These are phyloP conservation scores for Claviceps sorghi DNA, from an alignment of 2,329 filamentous ascomycete species.

Conservation along the genomic window DNA sequence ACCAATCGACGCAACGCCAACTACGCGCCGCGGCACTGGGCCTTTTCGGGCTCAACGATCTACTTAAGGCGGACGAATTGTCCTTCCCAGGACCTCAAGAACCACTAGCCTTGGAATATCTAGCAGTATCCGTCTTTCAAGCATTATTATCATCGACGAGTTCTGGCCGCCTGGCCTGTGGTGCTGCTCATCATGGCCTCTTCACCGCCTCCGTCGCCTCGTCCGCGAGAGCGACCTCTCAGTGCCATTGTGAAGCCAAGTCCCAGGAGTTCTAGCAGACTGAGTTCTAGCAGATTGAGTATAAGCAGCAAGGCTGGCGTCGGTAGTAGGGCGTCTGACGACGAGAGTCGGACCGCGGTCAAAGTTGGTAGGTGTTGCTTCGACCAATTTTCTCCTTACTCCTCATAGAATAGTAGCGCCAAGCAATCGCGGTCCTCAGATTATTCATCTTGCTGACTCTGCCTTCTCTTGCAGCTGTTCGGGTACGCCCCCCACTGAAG, in stretches of 20 bases:
- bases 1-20: constrained; percentile 1
- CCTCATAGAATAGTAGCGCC: neutral
- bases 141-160: neutral
- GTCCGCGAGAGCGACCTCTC: constrained; percentile 51
- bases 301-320: constrained; percentile 63
- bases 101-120: neutral
- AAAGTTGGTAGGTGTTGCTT: constrained; percentile 64
- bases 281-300: constrained; percentile 80
- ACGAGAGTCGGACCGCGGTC: constrained; percentile 79
- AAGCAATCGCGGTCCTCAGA: neutral
- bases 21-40: constrained; percentile 5
- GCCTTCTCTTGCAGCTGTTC: constrained; percentile 50
- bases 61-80: constrained; percentile 1
- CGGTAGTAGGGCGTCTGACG: constrained; percentile 73
- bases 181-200: constrained; percentile 38
- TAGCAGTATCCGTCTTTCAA: neutral
- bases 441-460: neutral
- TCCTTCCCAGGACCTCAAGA: neutral
- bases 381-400: too few relatives aligned
- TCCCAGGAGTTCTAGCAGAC: constrained; percentile 62
- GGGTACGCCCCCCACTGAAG: constrained; percentile 75
- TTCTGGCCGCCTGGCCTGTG: neutral
- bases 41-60: constrained; percentile 2
- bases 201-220: constrained; percentile 56
- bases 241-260: constrained; percentile 67